A percentile compares a stretch with the other conserved stretches of the same genome.
Evolutionary conservation across 495 filamentous ascomycete species (phyloP).

Genomic region (Xylaria cubensis): DNA sequence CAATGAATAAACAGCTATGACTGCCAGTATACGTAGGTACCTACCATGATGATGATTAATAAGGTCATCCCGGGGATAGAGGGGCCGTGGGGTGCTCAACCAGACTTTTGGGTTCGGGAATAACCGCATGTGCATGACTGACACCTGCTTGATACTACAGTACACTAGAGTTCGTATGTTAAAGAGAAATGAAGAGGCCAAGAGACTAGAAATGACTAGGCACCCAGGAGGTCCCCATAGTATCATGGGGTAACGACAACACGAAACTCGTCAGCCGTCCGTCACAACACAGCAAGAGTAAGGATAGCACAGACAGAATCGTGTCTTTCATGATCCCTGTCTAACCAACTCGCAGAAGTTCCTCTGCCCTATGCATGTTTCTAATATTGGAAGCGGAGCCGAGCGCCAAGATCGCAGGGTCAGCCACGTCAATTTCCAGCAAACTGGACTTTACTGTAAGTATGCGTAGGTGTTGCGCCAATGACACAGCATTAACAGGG

Average conservation of each 20-base stretch:
- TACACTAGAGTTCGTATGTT: background rate
- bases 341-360: background rate
- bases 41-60: background rate
- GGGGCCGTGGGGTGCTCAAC: slow-evolving; percentile 11
- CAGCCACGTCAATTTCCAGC: background rate
- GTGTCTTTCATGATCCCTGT: background rate
- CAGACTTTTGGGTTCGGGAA: slow-evolving; percentile 6
- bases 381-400: slow-evolving; percentile 14
- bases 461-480: background rate
- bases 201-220: background rate
- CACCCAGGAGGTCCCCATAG: background rate
- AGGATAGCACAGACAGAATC: background rate
- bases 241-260: background rate
- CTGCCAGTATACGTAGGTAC: background rate
- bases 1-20: background rate
- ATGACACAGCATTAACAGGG: background rate
- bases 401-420: slow-evolving; percentile 4
- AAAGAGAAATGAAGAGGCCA: background rate
- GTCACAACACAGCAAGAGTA: background rate
- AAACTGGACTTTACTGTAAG: background rate
- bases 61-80: background rate
- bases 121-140: slow-evolving; percentile 1
- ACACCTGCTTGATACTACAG: background rate
- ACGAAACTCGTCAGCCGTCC: background rate
- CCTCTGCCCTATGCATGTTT: background rate